Evolutionary conservation across 345 rosid genomes (phyloP), one percentile per base, ranked within the genome.

Genomic region (Cochlearia excelsa): DNA sequence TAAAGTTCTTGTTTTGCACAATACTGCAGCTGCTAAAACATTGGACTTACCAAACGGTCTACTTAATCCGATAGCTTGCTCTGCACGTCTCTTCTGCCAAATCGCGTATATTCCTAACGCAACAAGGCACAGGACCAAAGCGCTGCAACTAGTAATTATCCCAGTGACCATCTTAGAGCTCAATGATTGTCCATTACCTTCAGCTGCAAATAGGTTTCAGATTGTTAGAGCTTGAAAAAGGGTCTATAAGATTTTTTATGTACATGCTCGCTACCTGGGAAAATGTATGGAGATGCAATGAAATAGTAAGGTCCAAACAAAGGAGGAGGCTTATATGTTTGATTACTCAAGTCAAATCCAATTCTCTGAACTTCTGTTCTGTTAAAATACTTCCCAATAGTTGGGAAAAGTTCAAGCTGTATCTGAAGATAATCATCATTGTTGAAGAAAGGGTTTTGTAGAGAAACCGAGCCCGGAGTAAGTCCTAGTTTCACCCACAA

Each of bases 11-110:
- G 4, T 33, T 16, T 16, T 16, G 23, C 57, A 41, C 43, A 23
- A 40, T 6, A 11, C n/a, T 49, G 29, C 31, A 46, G 10, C 10
- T 26, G n/a, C 11, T 9, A 7, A 5, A 51, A 54, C 41, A 62
- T 26, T 39, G 43, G 54, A 26, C 65, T 82, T 80, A 92, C 97
- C 95, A 53, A 92, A 92, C 51, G 94, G 97, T 77, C 67, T 84
- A 58, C 97, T 88, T 52, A 82, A 75, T 48, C 84, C 86, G 3
- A 89, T 85, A n/a, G 95, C 97, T 66, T 74, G 85, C 78, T 93
- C 95, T 49, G 97, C 99, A 1, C 97, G 94, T 70, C 83, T 85
- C 84, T 87, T 93, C 62, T 93, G 97, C 75, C 82, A 66, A 60
- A 85, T n/a, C 7, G 99, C 99, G 53, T 89, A 93, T 43, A 80